Conservation (phyloP, 2,329 filamentous ascomycete genomes). For the Aspergillus pseudonomiae region DNA sequence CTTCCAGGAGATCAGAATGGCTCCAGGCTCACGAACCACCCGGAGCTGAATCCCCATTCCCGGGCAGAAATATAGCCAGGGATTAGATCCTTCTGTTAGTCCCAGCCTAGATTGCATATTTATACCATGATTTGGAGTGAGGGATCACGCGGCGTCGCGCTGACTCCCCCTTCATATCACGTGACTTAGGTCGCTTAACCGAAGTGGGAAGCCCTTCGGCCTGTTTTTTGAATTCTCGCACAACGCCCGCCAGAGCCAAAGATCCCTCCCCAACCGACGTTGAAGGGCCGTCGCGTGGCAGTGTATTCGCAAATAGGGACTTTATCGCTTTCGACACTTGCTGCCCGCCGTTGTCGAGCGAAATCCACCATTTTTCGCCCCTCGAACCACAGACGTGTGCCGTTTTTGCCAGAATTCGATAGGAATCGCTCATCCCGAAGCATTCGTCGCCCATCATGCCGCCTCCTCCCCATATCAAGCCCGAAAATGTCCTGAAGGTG, state of each 20-base stretch:
- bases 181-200: conserved; percentile 41
- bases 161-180: conserved; percentile 17
- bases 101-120: not conserved
- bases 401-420: not conserved
- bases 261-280: conserved; percentile 29
- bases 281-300: conserved; percentile 39
- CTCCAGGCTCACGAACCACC: not conserved
- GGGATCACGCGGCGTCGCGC: not conserved
- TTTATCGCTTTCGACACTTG: conserved; percentile 28
- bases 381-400: not conserved
- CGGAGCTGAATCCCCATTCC: not conserved
- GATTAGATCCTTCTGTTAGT: not conserved
- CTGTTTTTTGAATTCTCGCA: conserved; percentile 41
- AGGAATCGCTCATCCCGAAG: conserved; percentile 25
- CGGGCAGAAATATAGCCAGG: not conserved
- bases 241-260: conserved; percentile 26
- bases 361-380: conserved; percentile 18
- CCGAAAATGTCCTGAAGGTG: conserved; percentile 95
- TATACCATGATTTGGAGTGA: not conserved
- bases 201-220: conserved; percentile 33
- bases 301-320: conserved; percentile 28
- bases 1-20: not conserved
- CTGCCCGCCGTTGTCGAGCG: conserved; percentile 34
- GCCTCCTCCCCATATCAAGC: conserved; percentile 94
- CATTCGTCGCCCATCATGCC: conserved; percentile 66